These are phyloP conservation scores for Cercophora newfieldiana DNA, from an alignment of 495 filamentous ascomycete genomes.

Conservation along the genomic window DNA sequence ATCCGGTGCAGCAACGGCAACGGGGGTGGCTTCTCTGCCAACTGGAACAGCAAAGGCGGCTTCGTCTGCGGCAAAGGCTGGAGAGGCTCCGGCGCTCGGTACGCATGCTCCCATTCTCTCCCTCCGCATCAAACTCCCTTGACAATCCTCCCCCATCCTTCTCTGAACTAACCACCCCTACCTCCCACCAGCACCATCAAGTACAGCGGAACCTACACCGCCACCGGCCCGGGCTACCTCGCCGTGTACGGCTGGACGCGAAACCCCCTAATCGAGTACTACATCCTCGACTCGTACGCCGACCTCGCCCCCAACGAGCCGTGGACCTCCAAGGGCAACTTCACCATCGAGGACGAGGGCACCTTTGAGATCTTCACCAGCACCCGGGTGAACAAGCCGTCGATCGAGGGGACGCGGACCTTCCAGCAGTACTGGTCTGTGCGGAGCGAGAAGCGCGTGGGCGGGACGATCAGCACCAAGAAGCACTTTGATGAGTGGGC, in stretches of 20 bases:
- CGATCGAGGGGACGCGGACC: conserved; percentile 59
- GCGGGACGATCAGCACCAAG: conserved; percentile 49
- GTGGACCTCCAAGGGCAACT: conserved; percentile 54
- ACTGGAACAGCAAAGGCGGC: conserved; percentile 54
- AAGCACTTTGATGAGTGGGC: conserved; percentile 64
- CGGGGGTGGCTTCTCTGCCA: conserved; percentile 53
- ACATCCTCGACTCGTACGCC: conserved; percentile 62
- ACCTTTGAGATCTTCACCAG: conserved; percentile 59
- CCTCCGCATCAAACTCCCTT: not conserved
- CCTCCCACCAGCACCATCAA: conserved; percentile 45
- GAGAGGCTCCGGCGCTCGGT: conserved; percentile 54
- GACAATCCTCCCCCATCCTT: too few relatives aligned
- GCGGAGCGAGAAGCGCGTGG: conserved; percentile 51
- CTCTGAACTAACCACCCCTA: not conserved
- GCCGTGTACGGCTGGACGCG: conserved; percentile 66
- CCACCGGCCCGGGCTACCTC: conserved; percentile 61
- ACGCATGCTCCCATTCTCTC: conserved; percentile 2
- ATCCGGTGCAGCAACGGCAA: conserved; percentile 57
- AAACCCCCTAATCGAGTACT: conserved; percentile 65
- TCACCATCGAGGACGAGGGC: conserved; percentile 51
- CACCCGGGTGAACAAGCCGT: conserved; percentile 58
- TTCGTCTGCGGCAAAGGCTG: conserved; percentile 65
- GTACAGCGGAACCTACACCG: conserved; percentile 56
- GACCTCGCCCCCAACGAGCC: conserved; percentile 54
- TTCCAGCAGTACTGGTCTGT: conserved; percentile 67